Evolutionary conservation across 192 early-diverging fungal species (phyloP).

Genomic region (Coemansia interrupta): DNA sequence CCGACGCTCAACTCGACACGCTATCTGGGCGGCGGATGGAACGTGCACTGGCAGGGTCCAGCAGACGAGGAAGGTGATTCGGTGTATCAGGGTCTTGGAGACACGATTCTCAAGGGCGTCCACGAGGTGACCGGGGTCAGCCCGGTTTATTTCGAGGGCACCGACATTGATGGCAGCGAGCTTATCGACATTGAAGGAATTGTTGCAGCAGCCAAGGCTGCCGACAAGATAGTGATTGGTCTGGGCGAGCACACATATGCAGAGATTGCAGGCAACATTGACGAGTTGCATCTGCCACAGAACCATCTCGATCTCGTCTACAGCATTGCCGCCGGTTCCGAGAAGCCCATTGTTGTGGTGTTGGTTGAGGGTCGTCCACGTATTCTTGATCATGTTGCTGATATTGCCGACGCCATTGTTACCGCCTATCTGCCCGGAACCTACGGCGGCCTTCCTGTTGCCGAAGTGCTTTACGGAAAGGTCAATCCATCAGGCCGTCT

Average conservation of each 20-base stretch:
- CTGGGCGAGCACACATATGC: conserved; percentile 29
- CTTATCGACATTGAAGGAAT: conserved; percentile 9
- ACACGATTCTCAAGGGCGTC: conserved; percentile 20
- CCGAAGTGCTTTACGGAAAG: conserved; percentile 57
- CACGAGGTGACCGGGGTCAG: conserved; percentile 2
- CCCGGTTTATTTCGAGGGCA: conserved; percentile 19
- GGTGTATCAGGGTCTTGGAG: conserved; percentile 29
- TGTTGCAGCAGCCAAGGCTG: conserved; percentile 16
- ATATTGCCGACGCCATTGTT: conserved; percentile 49
- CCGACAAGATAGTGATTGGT: conserved; percentile 44
- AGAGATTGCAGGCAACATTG: conserved; percentile 7
- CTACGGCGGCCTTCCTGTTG: conserved; percentile 59
- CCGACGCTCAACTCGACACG: conserved; percentile 58
- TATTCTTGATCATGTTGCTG: conserved; percentile 45
- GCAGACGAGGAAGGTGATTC: conserved; percentile 8
- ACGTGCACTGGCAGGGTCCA: conserved; percentile 52
- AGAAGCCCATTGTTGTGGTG: conserved; percentile 49
- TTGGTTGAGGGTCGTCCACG: conserved; percentile 61
- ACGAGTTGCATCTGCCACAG: conserved; percentile 17
- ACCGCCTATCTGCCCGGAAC: conserved; percentile 58
- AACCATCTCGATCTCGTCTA: conserved; percentile 39
- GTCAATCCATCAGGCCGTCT: conserved; percentile 58
- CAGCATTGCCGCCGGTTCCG: conserved; percentile 7
- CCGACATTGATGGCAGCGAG: conserved; percentile 11
- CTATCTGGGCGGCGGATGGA: conserved; percentile 57